Percentiles rank a stretch among this genome's conserved stretches.
Conservation (phyloP, 495 filamentous ascomycete species). For the Talaromyces wortmannii region DNA sequence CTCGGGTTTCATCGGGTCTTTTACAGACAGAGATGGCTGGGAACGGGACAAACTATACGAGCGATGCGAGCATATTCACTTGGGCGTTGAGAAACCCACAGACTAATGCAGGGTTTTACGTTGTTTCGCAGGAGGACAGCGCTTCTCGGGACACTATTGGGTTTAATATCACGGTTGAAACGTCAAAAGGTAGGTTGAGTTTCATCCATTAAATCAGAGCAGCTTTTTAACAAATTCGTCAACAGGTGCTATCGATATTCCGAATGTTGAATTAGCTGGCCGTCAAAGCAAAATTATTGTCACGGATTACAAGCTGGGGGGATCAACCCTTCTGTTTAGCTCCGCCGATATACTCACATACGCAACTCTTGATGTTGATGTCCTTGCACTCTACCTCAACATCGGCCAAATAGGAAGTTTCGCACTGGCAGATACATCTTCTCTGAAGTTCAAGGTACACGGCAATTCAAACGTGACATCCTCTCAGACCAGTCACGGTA, state of each 20-base stretch:
- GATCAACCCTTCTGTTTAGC: slow-evolving; percentile 54
- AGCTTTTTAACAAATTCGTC: not conserved
- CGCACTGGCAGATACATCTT: slow-evolving; percentile 33
- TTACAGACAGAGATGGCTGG: slow-evolving; percentile 46
- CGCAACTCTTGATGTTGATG: slow-evolving; percentile 26
- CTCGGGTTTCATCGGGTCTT: slow-evolving; percentile 46
- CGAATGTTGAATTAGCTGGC: slow-evolving; percentile 57
- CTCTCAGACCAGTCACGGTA: slow-evolving; percentile 38
- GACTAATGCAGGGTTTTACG: slow-evolving; percentile 51
- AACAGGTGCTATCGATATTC: slow-evolving; percentile 40
- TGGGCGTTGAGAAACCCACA: slow-evolving; percentile 49
- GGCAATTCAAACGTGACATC: slow-evolving; percentile 31
- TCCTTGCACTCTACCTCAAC: slow-evolving; percentile 58
- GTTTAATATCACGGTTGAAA: slow-evolving; percentile 53
- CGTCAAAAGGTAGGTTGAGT: slow-evolving; percentile 41
- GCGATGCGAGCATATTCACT: slow-evolving; percentile 34
- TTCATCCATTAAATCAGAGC: not conserved
- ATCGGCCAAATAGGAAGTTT: slow-evolving; percentile 53
- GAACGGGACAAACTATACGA: slow-evolving; percentile 49
- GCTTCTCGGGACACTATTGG: slow-evolving; percentile 40
- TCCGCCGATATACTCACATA: slow-evolving; percentile 66
- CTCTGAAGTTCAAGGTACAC: slow-evolving; percentile 36
- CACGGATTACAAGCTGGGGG: slow-evolving; percentile 59
- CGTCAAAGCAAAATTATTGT: slow-evolving; percentile 68
- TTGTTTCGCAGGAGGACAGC: slow-evolving; percentile 53